Evolutionary conservation across 1,284 basidiomycete genomes (phyloP), one percentile per base, ranked within the genome.

Genomic region (Amylostereum areolatum): DNA sequence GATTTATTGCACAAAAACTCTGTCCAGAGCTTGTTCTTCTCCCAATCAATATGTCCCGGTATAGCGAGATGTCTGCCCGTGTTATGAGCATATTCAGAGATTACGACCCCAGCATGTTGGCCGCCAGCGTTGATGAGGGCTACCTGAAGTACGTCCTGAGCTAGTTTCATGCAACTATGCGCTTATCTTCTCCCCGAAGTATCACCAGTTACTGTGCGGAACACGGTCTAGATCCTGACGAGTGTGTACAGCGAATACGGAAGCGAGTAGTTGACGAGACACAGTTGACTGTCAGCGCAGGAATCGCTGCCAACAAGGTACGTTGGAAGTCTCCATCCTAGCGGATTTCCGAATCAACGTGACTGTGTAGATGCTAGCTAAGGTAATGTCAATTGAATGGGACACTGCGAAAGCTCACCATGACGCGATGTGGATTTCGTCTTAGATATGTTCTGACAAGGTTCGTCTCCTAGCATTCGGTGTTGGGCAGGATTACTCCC

Each of bases 11-110:
- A 11, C 88, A 86, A 70, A 95, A 92, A 60, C 79, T 99, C 7
- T 98, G 94, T 62, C 94, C 95, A 1, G 82, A 95, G 7, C 78
- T 99, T n/a, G 83, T 92, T 40, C 70, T 92, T 41, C 75, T 96
- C 43, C 66, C 71, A 6, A 77, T 75, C 49, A 75, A 85, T 54
- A 84, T 82, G 56, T 66, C 76, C 7, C 74, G 82, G 33, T 94
- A 94, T 57, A 73, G 70, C 39, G 85, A 87, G 55, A 80, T 88
- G 67, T 94, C 91, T 5, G 58, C 67, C 33, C 71, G 72, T 54
- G 76, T 89, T 30, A 88, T 89, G 81, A 63, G 59, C 8, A 77
- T 92, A 24, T 83, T 89, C 57, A 69, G 70, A 41, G 74, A 81
- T 58, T 97, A 93, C 61, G 93, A 97, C 63, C 81, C 86, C 4